Conservation (phyloP, 352 stramenopile species). For the Phytophthora europaea region DNA sequence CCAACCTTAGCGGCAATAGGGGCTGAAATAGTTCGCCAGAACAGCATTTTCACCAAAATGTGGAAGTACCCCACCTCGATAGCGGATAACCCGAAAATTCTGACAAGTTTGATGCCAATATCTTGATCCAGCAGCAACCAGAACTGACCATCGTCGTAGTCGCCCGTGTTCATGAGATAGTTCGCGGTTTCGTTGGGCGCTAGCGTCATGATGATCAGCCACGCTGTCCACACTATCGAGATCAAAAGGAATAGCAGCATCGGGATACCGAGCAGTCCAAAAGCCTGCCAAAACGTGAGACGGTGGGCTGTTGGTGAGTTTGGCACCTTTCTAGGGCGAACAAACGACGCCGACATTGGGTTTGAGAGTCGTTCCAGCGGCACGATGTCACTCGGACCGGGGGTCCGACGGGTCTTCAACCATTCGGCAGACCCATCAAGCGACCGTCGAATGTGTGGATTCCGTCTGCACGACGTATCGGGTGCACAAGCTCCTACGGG, state of each 20-base stretch:
- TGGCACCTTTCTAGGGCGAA: slow-evolving; percentile 6
- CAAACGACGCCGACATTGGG: slow-evolving; percentile 12
- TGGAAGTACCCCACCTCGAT: slow-evolving; percentile 39
- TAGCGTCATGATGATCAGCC: slow-evolving; percentile 53
- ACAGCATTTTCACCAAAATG: slow-evolving; percentile 40
- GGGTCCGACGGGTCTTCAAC: slow-evolving; percentile 15
- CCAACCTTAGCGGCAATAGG: slow-evolving; percentile 1
- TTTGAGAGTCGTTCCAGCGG: slow-evolving; percentile 22
- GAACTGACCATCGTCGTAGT: slow-evolving; percentile 59
- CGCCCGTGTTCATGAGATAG: slow-evolving; percentile 58
- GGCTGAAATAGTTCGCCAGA: slow-evolving; percentile 27
- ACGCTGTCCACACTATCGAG: slow-evolving; percentile 45
- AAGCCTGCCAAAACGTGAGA: slow-evolving; percentile 41
- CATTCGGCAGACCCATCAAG: slow-evolving; percentile 15
- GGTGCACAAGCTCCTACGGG: background rate
- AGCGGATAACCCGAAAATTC: slow-evolving; percentile 32
- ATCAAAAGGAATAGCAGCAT: slow-evolving; percentile 31
- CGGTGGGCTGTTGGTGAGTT: slow-evolving; percentile 9
- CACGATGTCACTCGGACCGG: slow-evolving; percentile 8
- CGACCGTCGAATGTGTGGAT: slow-evolving; percentile 15
- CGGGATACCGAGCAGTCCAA: slow-evolving; percentile 37
- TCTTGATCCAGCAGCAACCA: slow-evolving; percentile 47
- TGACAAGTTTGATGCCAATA: slow-evolving; percentile 12
- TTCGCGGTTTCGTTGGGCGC: slow-evolving; percentile 50
- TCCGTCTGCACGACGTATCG: slow-evolving; percentile 10